phyloP scores from a whole-genome alignment of 805 yeast genomes.

The Kazachstania taianensis region DNA sequence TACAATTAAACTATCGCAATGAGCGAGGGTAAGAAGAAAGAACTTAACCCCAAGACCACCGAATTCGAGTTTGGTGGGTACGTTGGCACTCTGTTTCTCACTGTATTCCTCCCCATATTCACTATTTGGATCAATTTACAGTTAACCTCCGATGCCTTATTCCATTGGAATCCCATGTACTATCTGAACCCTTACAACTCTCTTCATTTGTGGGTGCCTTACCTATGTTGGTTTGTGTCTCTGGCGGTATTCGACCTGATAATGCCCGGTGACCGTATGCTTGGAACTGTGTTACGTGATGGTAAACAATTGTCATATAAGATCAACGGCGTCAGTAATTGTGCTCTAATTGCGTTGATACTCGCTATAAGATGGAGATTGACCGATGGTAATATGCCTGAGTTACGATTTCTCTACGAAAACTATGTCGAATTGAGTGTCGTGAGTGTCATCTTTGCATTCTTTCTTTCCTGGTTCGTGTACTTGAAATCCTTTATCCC shows the following conservation, averaged over 20 bases:
- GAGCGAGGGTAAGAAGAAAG: not conserved
- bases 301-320: slow-evolving; percentile 62
- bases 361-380: slow-evolving; percentile 43
- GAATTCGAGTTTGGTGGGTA: slow-evolving; percentile 71
- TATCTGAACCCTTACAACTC: slow-evolving; percentile 29
- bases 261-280: slow-evolving; percentile 51
- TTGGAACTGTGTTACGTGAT: slow-evolving; percentile 69
- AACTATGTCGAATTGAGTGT: slow-evolving; percentile 57
- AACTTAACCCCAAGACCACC: slow-evolving; percentile 60
- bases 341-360: slow-evolving; percentile 31
- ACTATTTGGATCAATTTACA: slow-evolving; percentile 49
- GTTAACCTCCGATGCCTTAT: slow-evolving; percentile 39
- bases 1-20: not conserved
- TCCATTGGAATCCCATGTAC: slow-evolving; percentile 24
- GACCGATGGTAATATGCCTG: slow-evolving; percentile 57
- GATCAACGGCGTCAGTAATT: slow-evolving; percentile 67
- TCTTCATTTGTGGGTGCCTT: slow-evolving; percentile 48
- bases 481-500: slow-evolving; percentile 56
- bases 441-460: slow-evolving; percentile 54
- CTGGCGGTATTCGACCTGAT: slow-evolving; percentile 54
- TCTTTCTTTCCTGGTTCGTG: slow-evolving; percentile 51
- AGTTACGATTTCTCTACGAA: slow-evolving; percentile 63
- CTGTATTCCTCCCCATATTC: slow-evolving; percentile 57
- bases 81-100: slow-evolving; percentile 58
- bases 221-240: slow-evolving; percentile 60